phyloP scores from a whole-genome alignment of 2,329 filamentous ascomycete genomes.

The Claviceps lovelessii region DNA sequence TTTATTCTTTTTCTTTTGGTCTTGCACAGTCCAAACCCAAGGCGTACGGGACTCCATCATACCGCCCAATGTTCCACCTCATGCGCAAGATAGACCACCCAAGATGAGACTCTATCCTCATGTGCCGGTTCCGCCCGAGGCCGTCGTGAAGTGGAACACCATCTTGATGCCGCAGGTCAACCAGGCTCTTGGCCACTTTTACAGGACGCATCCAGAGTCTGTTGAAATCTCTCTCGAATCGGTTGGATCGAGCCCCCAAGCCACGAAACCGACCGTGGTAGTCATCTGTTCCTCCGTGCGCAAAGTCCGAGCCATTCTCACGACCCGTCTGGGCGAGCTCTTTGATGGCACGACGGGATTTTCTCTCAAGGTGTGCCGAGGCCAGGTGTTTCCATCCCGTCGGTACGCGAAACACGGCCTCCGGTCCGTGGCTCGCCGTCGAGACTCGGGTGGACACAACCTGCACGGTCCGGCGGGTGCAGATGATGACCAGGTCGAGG shows the following conservation, averaged over 20 bases:
- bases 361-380: slow-evolving; percentile 57
- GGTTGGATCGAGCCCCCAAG: slow-evolving; percentile 53
- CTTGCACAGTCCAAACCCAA: not conserved
- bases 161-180: slow-evolving; percentile 61
- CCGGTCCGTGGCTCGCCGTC: slow-evolving; percentile 17
- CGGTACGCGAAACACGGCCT: slow-evolving; percentile 21
- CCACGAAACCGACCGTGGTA: slow-evolving; percentile 57
- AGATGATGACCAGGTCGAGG: slow-evolving; percentile 24
- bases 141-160: slow-evolving; percentile 58
- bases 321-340: slow-evolving; percentile 48
- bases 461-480: slow-evolving; percentile 22
- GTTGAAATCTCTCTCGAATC: slow-evolving; percentile 66
- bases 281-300: slow-evolving; percentile 63
- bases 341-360: slow-evolving; percentile 51
- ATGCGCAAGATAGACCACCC: slow-evolving; percentile 10
- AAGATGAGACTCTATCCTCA: slow-evolving; percentile 47
- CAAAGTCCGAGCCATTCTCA: slow-evolving; percentile 58
- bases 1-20: too few species aligned
- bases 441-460: not conserved
- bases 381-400: slow-evolving; percentile 49
- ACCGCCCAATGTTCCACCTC: slow-evolving; percentile 9
- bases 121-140: slow-evolving; percentile 41
- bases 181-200: slow-evolving; percentile 53
- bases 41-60: not conserved
- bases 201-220: slow-evolving; percentile 60